Evolutionary conservation across 2,329 filamentous ascomycete species (phyloP).

Genomic region (Xylaria sp.): DNA sequence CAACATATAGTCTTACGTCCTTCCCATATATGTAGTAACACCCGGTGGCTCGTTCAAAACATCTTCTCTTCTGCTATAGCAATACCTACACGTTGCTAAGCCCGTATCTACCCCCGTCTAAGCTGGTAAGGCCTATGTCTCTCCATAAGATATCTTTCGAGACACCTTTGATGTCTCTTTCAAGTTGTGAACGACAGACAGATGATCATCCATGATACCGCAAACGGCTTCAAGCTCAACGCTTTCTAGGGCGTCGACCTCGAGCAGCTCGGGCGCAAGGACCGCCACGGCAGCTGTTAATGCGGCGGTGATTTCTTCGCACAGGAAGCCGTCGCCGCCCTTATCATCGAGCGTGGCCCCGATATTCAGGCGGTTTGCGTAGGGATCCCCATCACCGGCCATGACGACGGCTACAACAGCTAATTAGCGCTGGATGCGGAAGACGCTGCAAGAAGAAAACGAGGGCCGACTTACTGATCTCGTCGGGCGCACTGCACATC

Average conservation of each 20-base stretch:
- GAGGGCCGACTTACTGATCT: not conserved
- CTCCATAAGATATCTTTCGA: no score
- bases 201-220: not conserved
- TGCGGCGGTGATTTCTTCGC: slow-evolving; percentile 1
- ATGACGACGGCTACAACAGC: not conserved
- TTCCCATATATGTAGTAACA: no score
- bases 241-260: not conserved
- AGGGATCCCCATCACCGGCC: not conserved
- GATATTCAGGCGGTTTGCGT: slow-evolving; percentile 8
- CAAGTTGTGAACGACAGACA: not conserved
- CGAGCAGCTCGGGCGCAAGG: slow-evolving; percentile 6
- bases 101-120: no score
- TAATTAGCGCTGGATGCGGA: not conserved
- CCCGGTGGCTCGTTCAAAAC: no score
- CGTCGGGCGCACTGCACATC: slow-evolving; percentile 5
- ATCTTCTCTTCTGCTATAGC: no score
- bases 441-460: not conserved
- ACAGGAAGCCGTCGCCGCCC: not conserved
- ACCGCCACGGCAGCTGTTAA: not conserved
- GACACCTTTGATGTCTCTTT: no score
- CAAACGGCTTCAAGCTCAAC: slow-evolving; percentile 4
- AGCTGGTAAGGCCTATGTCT: no score
- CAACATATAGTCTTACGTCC: no score
- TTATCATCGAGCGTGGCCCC: not conserved
- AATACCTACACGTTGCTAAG: no score